phyloP scores from a whole-genome alignment of 2,329 filamentous ascomycete species.

The Blastomyces gilchristii region DNA sequence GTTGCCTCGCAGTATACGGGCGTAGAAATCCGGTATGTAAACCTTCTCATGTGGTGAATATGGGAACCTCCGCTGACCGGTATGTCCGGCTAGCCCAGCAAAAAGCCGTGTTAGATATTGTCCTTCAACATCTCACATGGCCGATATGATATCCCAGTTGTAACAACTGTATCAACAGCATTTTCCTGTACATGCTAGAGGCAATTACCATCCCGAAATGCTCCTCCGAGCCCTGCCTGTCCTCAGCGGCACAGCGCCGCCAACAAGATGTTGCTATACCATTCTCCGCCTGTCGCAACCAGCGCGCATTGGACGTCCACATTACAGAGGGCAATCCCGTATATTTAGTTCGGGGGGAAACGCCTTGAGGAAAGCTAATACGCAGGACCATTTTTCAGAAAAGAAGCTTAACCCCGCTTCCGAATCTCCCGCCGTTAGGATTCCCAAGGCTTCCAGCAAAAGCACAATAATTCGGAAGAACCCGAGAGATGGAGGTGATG shows the following conservation, averaged over 20 bases:
- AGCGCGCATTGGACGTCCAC: constrained; percentile 18
- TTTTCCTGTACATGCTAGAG: background rate
- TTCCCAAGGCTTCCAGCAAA: background rate
- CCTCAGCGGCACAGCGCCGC: constrained; percentile 25
- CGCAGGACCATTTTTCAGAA: constrained; percentile 14
- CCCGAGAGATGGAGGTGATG: constrained; percentile 18
- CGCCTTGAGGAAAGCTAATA: constrained; percentile 19
- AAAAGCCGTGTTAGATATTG: background rate
- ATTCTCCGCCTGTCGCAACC: constrained; percentile 20
- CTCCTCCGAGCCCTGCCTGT: constrained; percentile 30
- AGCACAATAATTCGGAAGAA: background rate
- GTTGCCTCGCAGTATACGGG: background rate
- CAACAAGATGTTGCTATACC: constrained; percentile 19
- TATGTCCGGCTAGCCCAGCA: background rate
- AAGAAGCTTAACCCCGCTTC: constrained; percentile 14
- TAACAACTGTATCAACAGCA: background rate
- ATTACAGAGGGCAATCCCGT: constrained; percentile 22
- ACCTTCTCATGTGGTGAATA: background rate
- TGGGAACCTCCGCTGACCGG: background rate
- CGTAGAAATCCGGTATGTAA: background rate
- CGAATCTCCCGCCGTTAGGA: background rate
- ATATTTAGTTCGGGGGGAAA: constrained; percentile 22
- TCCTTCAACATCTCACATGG: background rate
- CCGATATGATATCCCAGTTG: background rate
- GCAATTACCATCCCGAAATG: constrained; percentile 19